These are phyloP conservation scores for Russula sp. DNA, from an alignment of 768 basidiomycete genomes.

Conservation along the genomic window DNA sequence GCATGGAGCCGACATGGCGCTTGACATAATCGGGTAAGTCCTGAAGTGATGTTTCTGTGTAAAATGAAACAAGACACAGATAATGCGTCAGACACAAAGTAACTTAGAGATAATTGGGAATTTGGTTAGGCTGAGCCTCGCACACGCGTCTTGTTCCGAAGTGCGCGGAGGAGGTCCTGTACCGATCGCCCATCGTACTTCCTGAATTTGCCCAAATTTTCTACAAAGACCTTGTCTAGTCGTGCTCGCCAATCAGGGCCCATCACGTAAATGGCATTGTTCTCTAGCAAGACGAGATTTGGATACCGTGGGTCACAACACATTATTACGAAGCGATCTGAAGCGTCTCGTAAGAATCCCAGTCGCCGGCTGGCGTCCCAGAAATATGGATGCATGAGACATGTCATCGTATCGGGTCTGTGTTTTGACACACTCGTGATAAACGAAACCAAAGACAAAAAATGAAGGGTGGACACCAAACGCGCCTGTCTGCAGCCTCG, in stretches of 20 bases:
- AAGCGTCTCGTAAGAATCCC: slow-evolving; percentile 94
- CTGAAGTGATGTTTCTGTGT: slow-evolving; percentile 92
- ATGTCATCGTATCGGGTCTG: slow-evolving; percentile 86
- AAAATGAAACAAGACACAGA: neutral
- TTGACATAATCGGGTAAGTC: slow-evolving; percentile 92
- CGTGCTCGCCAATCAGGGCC: slow-evolving; percentile 88
- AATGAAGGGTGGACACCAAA: neutral
- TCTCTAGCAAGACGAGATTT: slow-evolving; percentile 72
- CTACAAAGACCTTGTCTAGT: slow-evolving; percentile 86
- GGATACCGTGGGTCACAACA: slow-evolving; percentile 85
- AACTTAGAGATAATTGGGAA: neutral
- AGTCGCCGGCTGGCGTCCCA: slow-evolving; percentile 87
- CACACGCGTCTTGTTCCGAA: slow-evolving; percentile 84
- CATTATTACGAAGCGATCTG: slow-evolving; percentile 98
- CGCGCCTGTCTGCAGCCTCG: slow-evolving; percentile 69
- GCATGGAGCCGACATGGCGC: slow-evolving; percentile 84
- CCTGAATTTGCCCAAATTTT: slow-evolving; percentile 94
- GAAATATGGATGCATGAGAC: slow-evolving; percentile 92
- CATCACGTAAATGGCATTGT: slow-evolving; percentile 63
- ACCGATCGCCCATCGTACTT: slow-evolving; percentile 93
- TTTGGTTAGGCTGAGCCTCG: neutral
- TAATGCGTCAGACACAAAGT: slow-evolving; percentile 12
- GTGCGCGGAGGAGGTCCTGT: slow-evolving; percentile 86
- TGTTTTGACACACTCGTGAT: slow-evolving; percentile 7
- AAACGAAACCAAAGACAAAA: neutral